phyloP scores from a whole-genome alignment of 192 early-diverging fungal genomes.

The Rhizoclosmatium globosum region DNA sequence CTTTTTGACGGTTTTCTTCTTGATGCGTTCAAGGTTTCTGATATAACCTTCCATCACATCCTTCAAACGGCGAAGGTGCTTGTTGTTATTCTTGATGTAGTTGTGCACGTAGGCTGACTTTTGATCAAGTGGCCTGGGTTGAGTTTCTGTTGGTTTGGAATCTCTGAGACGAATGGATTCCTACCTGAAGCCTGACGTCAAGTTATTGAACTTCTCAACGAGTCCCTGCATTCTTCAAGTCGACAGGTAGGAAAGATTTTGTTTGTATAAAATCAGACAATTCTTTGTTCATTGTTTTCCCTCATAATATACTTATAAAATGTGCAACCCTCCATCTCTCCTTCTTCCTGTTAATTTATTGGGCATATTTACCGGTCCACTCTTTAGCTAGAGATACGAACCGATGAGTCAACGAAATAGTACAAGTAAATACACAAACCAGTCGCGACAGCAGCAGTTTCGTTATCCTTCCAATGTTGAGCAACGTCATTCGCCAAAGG shows the following conservation, averaged over 20 bases:
- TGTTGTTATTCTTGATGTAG: slow-evolving; percentile 9
- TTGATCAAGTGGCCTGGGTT: neutral
- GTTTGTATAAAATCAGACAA: no score
- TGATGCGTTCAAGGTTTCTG: slow-evolving; percentile 27
- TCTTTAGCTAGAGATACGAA: slow-evolving; percentile 27
- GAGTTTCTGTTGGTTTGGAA: neutral
- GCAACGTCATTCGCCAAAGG: slow-evolving; percentile 98
- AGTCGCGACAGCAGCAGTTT: slow-evolving; percentile 88
- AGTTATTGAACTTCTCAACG: no score
- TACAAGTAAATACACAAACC: slow-evolving; percentile 43
- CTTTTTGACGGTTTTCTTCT: slow-evolving; percentile 47
- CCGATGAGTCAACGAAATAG: neutral
- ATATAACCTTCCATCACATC: slow-evolving; percentile 26
- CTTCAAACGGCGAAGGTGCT: neutral
- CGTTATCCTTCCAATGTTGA: slow-evolving; percentile 98
- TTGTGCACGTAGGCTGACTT: slow-evolving; percentile 20
- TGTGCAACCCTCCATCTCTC: no score
- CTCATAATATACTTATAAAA: no score
- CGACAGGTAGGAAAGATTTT: no score
- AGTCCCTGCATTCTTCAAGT: no score
- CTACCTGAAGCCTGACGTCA: no score
- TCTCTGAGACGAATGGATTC: no score
- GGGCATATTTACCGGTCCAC: slow-evolving; percentile 42
- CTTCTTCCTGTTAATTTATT: slow-evolving; percentile 12
- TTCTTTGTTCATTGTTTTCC: no score